These are phyloP conservation scores for Spiraea crenata DNA, from an alignment of 331 rosid genomes.

Conservation along the genomic window DNA sequence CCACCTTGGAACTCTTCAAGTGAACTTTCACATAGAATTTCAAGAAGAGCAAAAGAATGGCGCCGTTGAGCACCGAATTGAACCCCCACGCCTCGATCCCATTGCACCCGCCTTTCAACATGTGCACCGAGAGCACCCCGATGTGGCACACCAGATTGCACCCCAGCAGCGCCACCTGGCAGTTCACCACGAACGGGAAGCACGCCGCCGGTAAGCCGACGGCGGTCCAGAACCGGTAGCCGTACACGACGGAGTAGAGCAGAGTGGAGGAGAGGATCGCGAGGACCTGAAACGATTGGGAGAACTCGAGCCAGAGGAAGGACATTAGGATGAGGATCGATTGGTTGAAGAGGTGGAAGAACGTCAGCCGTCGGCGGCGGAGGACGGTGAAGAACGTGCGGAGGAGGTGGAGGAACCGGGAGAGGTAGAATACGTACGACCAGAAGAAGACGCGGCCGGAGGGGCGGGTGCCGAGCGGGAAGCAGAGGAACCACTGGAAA, in stretches of 20 bases:
- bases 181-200: conserved; percentile 53
- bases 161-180: conserved; percentile 47
- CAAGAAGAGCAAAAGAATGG: conserved; percentile 50
- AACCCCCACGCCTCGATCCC: conserved; percentile 84
- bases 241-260: conserved; percentile 56
- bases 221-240: conserved; percentile 70
- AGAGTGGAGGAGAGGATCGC: conserved; percentile 60
- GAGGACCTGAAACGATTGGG: conserved; percentile 81
- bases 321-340: conserved; percentile 55
- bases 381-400: conserved; percentile 54
- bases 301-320: conserved; percentile 77
- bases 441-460: conserved; percentile 95
- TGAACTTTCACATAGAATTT: conserved; percentile 48
- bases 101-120: conserved; percentile 69
- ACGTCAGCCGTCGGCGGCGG: conserved; percentile 46
- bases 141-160: conserved; percentile 66
- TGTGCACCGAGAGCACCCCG: conserved; percentile 66
- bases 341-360: conserved; percentile 63
- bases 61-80: conserved; percentile 62
- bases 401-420: conserved; percentile 68
- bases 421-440: conserved; percentile 75
- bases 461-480: conserved; percentile 84
- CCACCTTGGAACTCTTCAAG: conserved; percentile 17
- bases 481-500: conserved; percentile 85
- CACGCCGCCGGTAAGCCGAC: conserved; percentile 56